These are phyloP conservation scores for Polytolypa hystricis DNA, from an alignment of 2,329 filamentous ascomycete species.

Conservation along the genomic window DNA sequence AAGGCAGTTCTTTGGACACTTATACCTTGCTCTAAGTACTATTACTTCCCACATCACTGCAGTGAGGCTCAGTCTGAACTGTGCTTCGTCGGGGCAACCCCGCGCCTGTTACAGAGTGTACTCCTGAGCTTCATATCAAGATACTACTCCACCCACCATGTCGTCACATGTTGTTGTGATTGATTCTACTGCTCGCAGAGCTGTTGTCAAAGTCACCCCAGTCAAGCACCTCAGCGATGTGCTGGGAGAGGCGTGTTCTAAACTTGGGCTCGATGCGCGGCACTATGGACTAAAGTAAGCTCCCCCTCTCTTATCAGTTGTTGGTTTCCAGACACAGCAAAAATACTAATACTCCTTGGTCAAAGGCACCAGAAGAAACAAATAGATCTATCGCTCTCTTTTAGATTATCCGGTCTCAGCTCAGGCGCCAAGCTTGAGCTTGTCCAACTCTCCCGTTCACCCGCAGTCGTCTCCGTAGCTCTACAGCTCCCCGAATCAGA, in stretches of 20 bases:
- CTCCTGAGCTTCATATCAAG: constrained; percentile 5
- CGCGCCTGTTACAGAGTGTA: constrained; percentile 18
- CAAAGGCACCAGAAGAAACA: constrained; percentile 70
- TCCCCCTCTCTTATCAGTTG: too few species aligned
- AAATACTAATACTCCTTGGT: too few species aligned
- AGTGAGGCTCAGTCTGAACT: too few species aligned
- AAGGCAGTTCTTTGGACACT: too few species aligned
- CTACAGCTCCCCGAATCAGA: constrained; percentile 70
- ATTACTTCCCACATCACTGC: too few species aligned
- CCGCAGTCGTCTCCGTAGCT: constrained; percentile 78
- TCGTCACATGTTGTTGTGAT: constrained; percentile 82
- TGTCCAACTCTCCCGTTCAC: constrained; percentile 73
- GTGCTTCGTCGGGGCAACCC: not conserved
- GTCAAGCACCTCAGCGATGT: constrained; percentile 74
- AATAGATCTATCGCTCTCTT: constrained; percentile 73
- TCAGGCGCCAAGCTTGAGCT: constrained; percentile 89
- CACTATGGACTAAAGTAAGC: constrained; percentile 71
- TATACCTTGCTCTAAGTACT: too few species aligned
- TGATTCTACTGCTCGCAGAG: constrained; percentile 64
- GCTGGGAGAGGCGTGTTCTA: constrained; percentile 74
- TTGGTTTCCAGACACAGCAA: too few species aligned
- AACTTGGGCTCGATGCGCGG: constrained; percentile 60
- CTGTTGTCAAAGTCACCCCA: constrained; percentile 72
- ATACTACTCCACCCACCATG: constrained; percentile 45
- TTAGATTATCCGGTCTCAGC: constrained; percentile 69